A percentile compares a stretch with the other conserved stretches of the same genome.
phyloP scores from a whole-genome alignment of 768 basidiomycete species.

The Suillus cothurnatus region DNA sequence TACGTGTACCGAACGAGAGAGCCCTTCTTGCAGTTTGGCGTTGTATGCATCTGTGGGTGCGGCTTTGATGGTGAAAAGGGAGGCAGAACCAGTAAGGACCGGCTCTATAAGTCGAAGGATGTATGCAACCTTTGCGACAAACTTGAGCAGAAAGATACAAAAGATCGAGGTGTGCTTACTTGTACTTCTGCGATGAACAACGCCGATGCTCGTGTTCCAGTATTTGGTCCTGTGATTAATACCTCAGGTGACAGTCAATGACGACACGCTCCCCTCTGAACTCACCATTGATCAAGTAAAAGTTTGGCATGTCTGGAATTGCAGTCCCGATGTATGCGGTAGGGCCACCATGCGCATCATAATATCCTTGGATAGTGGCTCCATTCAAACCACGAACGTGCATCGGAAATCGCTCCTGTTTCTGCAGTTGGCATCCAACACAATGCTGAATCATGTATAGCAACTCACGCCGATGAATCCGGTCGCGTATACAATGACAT shows the following conservation, averaged over 20 bases:
- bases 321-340: not conserved
- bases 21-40: not conserved
- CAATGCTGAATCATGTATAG: not conserved
- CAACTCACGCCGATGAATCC: not conserved
- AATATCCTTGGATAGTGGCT: not conserved
- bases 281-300: slow-evolving; percentile 1
- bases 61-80: not conserved
- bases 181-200: not conserved
- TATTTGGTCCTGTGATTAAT: not conserved
- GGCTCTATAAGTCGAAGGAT: not conserved
- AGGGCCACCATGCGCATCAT: not conserved
- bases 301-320: not conserved
- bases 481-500: not conserved
- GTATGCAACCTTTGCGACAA: not conserved
- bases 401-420: not conserved
- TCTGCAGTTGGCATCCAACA: not conserved
- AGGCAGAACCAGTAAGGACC: not conserved
- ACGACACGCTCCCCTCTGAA: not conserved
- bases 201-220: not conserved
- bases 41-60: not conserved
- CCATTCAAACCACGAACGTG: not conserved
- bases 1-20: not conserved
- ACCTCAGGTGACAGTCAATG: not conserved
- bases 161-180: not conserved
- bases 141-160: not conserved